Conservation (phyloP, 148 eudicot species). For the Nyssa sinensis region DNA sequence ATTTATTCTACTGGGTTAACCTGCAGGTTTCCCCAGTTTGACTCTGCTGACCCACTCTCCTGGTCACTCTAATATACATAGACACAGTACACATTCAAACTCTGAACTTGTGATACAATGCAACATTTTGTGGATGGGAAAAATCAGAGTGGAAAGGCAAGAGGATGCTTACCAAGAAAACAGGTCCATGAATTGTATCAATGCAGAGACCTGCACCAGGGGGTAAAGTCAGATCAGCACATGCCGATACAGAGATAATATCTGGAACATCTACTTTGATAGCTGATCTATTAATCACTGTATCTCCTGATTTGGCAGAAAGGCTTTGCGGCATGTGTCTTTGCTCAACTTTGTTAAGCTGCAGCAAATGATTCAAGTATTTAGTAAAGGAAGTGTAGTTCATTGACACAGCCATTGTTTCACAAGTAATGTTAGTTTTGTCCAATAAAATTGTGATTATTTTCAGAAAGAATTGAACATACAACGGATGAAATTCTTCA, state of each 20-base stretch:
- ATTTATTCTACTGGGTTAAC: neutral
- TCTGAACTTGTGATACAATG: neutral
- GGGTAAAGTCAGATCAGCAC: slow-evolving; percentile 91
- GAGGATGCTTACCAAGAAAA: slow-evolving; percentile 57
- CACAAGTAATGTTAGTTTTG: neutral
- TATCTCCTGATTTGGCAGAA: slow-evolving; percentile 54
- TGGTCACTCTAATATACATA: neutral
- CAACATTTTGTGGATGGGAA: neutral
- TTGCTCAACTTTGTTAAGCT: slow-evolving; percentile 60
- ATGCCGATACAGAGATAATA: slow-evolving; percentile 78
- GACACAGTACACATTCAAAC: neutral
- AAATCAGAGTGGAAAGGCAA: slow-evolving; percentile 4
- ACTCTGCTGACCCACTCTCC: neutral
- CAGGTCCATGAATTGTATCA: slow-evolving; percentile 71
- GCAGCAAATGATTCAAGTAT: slow-evolving; percentile 27
- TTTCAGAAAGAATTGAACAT: neutral
- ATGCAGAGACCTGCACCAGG: slow-evolving; percentile 89
- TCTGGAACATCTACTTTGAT: slow-evolving; percentile 63
- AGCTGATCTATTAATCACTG: slow-evolving; percentile 35
- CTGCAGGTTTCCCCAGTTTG: neutral
- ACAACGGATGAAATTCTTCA: neutral
- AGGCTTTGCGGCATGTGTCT: slow-evolving; percentile 47
- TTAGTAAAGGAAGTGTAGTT: neutral
- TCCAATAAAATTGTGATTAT: neutral
- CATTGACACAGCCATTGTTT: neutral